Evolutionary conservation across 2,329 filamentous ascomycete genomes (phyloP), one percentile per base, ranked within the genome.

Genomic region (Colletotrichum horii): DNA sequence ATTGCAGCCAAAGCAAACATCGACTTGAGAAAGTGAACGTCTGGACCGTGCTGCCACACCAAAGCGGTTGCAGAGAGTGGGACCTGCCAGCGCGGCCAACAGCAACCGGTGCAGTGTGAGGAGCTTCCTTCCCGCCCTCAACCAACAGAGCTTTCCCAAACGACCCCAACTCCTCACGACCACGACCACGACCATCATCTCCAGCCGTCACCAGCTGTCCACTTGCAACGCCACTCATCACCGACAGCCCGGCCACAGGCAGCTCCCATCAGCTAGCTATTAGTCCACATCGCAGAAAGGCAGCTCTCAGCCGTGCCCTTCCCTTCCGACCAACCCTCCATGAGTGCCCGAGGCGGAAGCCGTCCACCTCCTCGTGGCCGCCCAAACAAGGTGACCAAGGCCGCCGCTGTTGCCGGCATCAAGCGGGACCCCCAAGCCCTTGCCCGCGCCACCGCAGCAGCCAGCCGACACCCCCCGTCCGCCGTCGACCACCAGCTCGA

Each of bases 351-450:
- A 77, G 78, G 77, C 76, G 74, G 72, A 75, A 76, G 74, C 71
- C 71, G 74, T 70, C 74, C 84, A 64, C 76, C 80, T 74, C 76
- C 79, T 74, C 85, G 85, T 71, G 84, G 80, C 77, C 85, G 85
- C 69, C 83, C 83, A 43, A 85, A 80, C 82, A 88, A 87, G 80
- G 86, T 88, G 79, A 84, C 84, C 68, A 89, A 89, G 80, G 80
- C 83, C 56, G 77, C 78, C 62, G 74, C 79, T n/a, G 28, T 32
- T 30, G 72, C 66, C 30, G 73, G 73, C 32, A 32, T 73, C 64
- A 75, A 75, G 64, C 56, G 69, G 24, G 73, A 72, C 38, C 24
- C 73, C n/a, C 69, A 67, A 30, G 68, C 62, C 32, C 67, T 69
- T 26, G 68, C 56, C 80, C 68, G 80, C 62, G 82, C 83, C 61